These are phyloP conservation scores for Diaporthe citri DNA, from an alignment of 2,329 filamentous ascomycete species.

Conservation along the genomic window DNA sequence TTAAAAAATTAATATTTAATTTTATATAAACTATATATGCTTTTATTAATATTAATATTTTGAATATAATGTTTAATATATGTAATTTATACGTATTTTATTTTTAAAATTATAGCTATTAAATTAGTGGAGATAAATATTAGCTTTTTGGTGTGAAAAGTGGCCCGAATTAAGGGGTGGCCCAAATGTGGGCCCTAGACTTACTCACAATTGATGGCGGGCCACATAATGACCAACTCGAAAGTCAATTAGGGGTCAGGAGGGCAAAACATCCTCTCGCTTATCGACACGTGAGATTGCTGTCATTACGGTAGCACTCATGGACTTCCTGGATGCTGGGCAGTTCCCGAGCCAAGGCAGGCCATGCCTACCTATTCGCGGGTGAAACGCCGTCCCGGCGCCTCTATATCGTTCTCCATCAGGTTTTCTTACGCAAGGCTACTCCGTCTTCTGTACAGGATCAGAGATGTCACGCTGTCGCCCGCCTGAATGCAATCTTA, in stretches of 20 bases:
- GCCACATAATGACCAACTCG: background rate
- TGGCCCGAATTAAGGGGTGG: too few relatives aligned
- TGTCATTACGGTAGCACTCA: background rate
- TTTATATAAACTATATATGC: too few relatives aligned
- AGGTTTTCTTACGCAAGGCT: background rate
- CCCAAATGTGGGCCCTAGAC: too few relatives aligned
- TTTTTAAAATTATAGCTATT: too few relatives aligned
- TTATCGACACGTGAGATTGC: background rate
- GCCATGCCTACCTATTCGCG: background rate
- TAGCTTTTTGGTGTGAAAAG: too few relatives aligned
- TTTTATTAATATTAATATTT: too few relatives aligned
- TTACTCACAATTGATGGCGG: background rate
- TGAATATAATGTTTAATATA: too few relatives aligned
- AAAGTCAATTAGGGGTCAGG: background rate
- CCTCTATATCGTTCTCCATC: background rate
- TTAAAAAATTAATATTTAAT: too few relatives aligned
- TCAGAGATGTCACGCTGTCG: background rate
- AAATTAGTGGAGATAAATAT: too few relatives aligned
- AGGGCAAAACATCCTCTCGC: background rate
- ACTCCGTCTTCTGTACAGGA: background rate
- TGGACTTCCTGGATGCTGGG: background rate
- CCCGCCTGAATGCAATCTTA: conserved; percentile 11
- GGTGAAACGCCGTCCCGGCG: background rate
- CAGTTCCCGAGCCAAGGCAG: background rate
- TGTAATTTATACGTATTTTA: too few relatives aligned